These are phyloP conservation scores for Paraconiothyrium brasiliense DNA, from an alignment of 2,329 filamentous ascomycete genomes.

Conservation along the genomic window DNA sequence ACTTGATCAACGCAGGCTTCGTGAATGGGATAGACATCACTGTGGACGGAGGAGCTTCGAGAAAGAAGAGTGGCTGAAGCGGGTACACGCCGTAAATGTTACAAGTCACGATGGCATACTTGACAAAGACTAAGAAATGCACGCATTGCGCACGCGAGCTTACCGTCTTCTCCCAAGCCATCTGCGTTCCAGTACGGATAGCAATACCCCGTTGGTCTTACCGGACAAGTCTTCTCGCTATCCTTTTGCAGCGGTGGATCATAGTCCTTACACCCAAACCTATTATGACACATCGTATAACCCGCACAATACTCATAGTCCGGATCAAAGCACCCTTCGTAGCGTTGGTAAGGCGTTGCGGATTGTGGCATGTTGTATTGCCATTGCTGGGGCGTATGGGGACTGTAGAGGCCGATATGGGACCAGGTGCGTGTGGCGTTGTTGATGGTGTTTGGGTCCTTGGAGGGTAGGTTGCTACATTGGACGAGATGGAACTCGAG, in stretches of 20 bases:
- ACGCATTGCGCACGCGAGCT: background rate
- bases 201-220: background rate
- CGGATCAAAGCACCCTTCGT: background rate
- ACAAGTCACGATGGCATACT: background rate
- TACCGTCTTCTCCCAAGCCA: background rate
- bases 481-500: slow-evolving; percentile 14
- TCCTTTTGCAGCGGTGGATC: slow-evolving; percentile 7
- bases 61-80: slow-evolving; percentile 41
- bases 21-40: slow-evolving; percentile 50
- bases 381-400: slow-evolving; percentile 9
- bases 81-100: background rate
- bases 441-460: slow-evolving; percentile 3
- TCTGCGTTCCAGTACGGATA: slow-evolving; percentile 14
- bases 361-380: slow-evolving; percentile 9
- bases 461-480: slow-evolving; percentile 9
- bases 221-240: background rate
- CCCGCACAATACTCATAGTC: slow-evolving; percentile 8
- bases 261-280: slow-evolving; percentile 6
- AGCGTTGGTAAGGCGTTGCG: slow-evolving; percentile 8
- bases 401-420: slow-evolving; percentile 7
- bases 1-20: slow-evolving; percentile 51
- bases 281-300: slow-evolving; percentile 11
- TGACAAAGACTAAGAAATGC: too few species aligned
- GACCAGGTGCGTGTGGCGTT: slow-evolving; percentile 8
- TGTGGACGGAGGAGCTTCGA: slow-evolving; percentile 49